These are phyloP conservation scores for Apiosordaria backusii DNA, from an alignment of 495 filamentous ascomycete species.

Conservation along the genomic window DNA sequence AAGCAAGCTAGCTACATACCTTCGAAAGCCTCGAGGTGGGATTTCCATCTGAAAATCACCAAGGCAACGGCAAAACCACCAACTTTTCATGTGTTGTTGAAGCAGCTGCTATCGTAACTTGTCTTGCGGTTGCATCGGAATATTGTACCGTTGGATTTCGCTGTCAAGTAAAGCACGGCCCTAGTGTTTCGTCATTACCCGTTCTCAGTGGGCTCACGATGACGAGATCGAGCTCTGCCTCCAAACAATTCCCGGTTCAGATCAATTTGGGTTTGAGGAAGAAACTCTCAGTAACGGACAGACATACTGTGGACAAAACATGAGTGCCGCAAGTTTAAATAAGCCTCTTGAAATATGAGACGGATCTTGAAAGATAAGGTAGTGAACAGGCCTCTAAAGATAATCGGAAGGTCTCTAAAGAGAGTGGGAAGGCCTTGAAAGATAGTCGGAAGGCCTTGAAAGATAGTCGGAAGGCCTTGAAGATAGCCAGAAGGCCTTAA, in stretches of 20 bases:
- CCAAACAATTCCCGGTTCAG: not conserved
- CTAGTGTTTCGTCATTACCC: not conserved
- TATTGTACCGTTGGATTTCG: not conserved
- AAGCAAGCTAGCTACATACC: not conserved
- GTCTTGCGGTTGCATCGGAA: not conserved
- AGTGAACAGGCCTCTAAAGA: too few relatives aligned
- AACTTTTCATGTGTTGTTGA: not conserved
- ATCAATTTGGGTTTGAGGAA: too few relatives aligned
- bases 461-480: too few relatives aligned
- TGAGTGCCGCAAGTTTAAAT: too few relatives aligned
- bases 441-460: too few relatives aligned
- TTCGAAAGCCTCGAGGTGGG: constrained; percentile 16
- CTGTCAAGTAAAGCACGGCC: not conserved
- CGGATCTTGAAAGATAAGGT: too few relatives aligned
- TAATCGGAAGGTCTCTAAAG: too few relatives aligned
- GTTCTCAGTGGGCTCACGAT: not conserved
- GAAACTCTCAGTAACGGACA: too few relatives aligned
- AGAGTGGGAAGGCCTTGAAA: too few relatives aligned
- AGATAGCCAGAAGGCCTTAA: too few relatives aligned
- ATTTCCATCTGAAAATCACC: not conserved
- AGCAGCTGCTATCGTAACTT: not conserved
- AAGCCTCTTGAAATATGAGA: too few relatives aligned
- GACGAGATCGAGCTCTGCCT: not conserved
- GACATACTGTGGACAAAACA: too few relatives aligned
- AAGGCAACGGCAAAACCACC: not conserved